A percentile compares a stretch with the other conserved stretches of the same genome.
Conservation (phyloP, 2,329 filamentous ascomycete species). For the Pseudogymnoascus sp. region DNA sequence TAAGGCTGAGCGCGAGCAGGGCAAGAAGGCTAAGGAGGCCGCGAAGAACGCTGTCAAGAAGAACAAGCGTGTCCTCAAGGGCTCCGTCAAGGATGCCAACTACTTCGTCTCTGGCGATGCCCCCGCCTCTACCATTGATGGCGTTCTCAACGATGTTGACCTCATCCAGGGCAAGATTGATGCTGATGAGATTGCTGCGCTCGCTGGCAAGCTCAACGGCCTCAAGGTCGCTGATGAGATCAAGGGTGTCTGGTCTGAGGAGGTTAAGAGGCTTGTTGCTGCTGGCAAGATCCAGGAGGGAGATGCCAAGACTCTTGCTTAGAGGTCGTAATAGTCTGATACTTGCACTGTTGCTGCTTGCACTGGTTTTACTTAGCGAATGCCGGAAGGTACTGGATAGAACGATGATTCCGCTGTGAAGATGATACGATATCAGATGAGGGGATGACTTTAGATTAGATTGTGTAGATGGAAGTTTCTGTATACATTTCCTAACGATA, state of each 20-base stretch:
- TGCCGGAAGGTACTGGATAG: constrained; percentile 11
- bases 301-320: constrained; percentile 60
- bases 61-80: constrained; percentile 97
- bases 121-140: constrained; percentile 70
- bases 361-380: background rate
- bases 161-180: constrained; percentile 81
- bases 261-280: constrained; percentile 68
- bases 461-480: constrained; percentile 3
- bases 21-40: constrained; percentile 96
- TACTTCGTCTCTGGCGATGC: constrained; percentile 77
- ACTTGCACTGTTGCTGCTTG: background rate
- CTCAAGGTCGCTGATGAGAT: constrained; percentile 76
- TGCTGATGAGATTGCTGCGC: constrained; percentile 75
- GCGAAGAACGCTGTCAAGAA: constrained; percentile 99
- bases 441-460: constrained; percentile 5
- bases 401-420: constrained; percentile 18
- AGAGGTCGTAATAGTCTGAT: constrained; percentile 8
- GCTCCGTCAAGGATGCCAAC: constrained; percentile 92
- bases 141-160: constrained; percentile 78
- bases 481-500: background rate
- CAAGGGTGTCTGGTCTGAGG: constrained; percentile 71
- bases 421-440: constrained; percentile 3
- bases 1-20: constrained; percentile 72
- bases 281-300: constrained; percentile 81
- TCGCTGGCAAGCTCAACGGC: constrained; percentile 72